A percentile compares a stretch with the other conserved stretches of the same genome.
Conservation (phyloP, 176 grass and related monocot species). For the Eragrostis nindensis region DNA sequence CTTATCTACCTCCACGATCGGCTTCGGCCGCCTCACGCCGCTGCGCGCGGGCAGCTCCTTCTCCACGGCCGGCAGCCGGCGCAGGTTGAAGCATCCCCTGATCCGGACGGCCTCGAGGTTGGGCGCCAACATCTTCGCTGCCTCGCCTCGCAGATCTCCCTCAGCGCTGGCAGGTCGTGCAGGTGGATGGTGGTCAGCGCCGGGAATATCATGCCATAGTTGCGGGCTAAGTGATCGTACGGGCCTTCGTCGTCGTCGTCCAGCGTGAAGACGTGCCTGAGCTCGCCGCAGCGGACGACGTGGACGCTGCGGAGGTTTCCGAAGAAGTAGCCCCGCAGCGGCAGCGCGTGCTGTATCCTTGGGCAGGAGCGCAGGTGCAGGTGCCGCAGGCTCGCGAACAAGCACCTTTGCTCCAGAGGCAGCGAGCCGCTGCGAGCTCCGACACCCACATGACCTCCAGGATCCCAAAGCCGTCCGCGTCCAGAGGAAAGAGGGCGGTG, state of each 20-base stretch:
- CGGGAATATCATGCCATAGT: not conserved
- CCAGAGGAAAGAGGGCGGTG: not conserved
- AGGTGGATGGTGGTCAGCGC: slow-evolving; percentile 23
- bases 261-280: not conserved
- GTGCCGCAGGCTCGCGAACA: not conserved
- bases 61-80: not conserved
- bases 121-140: slow-evolving; percentile 9
- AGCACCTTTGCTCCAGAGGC: not conserved
- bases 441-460: not conserved
- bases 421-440: not conserved
- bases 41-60: too few species aligned
- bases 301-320: too few species aligned
- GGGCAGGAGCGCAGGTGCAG: not conserved
- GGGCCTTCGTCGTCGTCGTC: not conserved
- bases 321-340: too few species aligned
- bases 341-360: not conserved
- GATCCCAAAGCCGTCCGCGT: fast-evolving
- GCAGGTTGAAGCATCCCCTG: slow-evolving; percentile 8
- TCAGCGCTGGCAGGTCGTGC: slow-evolving; percentile 11
- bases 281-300: slow-evolving; percentile 32
- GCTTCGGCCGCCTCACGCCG: too few species aligned
- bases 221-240: too few species aligned
- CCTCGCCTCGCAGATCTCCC: not conserved
- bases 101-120: not conserved
- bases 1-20: not conserved